Evolutionary conservation across 305 asterid genomes (phyloP).

Genomic region (Salvia sclarea): DNA sequence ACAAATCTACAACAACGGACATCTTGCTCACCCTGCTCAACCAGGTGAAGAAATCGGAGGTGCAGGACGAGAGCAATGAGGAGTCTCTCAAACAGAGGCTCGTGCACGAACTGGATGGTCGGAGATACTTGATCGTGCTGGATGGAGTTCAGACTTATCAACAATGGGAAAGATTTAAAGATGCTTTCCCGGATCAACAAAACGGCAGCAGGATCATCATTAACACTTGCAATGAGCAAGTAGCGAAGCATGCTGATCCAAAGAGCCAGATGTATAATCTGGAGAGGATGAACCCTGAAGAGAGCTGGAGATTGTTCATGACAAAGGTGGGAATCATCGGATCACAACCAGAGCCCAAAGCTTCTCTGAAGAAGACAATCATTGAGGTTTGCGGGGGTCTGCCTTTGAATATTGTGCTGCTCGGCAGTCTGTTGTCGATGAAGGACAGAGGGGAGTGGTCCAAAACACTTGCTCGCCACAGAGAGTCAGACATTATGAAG

Average conservation of each 20-base stretch:
- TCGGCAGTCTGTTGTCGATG: constrained; percentile 45
- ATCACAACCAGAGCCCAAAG: neutral
- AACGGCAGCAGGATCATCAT: constrained; percentile 41
- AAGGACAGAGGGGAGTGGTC: constrained; percentile 2
- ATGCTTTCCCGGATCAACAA: constrained; percentile 33
- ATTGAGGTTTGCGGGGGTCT: constrained; percentile 33
- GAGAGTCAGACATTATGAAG: constrained; percentile 29
- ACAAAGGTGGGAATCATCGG: constrained; percentile 42
- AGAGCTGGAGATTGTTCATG: constrained; percentile 44
- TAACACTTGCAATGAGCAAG: constrained; percentile 23
- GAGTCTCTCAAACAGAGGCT: constrained; percentile 25
- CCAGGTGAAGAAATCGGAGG: constrained; percentile 32
- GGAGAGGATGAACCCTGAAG: neutral
- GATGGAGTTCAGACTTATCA: constrained; percentile 33
- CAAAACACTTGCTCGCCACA: neutral
- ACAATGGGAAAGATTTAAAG: constrained; percentile 34
- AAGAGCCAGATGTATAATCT: neutral
- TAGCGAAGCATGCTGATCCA: neutral
- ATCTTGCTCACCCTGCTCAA: constrained; percentile 40
- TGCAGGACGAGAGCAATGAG: constrained; percentile 19
- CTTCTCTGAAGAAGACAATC: constrained; percentile 2
- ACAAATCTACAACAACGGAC: constrained; percentile 25
- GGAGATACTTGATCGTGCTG: constrained; percentile 43
- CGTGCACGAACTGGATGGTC: constrained; percentile 7
- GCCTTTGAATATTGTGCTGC: constrained; percentile 47